phyloP scores from a whole-genome alignment of 2,329 filamentous ascomycete species.

The Botrytis porri region DNA sequence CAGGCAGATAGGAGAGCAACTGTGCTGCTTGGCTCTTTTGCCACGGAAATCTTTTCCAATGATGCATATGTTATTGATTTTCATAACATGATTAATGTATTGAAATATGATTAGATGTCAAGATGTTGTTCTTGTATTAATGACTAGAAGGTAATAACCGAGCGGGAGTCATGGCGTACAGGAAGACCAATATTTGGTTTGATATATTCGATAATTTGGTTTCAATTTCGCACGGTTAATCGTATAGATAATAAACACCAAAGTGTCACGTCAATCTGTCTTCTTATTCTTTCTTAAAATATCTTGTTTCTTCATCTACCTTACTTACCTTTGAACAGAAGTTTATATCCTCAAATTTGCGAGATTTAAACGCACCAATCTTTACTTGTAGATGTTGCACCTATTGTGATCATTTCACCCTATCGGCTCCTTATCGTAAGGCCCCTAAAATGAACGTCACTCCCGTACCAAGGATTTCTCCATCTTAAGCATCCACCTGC shows the following conservation, averaged over 20 bases:
- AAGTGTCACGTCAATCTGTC: neutral
- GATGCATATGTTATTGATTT: neutral
- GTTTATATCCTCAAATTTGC: neutral
- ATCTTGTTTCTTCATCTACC: neutral
- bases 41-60: neutral
- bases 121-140: neutral
- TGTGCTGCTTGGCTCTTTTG: neutral
- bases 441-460: constrained; percentile 13
- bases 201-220: constrained; percentile 8
- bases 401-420: neutral
- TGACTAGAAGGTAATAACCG: neutral
- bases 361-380: neutral
- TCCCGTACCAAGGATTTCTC: neutral
- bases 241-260: neutral
- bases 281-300: neutral
- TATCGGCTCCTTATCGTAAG: constrained; percentile 15
- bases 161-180: constrained; percentile 7
- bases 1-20: neutral
- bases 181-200: neutral
- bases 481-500: neutral
- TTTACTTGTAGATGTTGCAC: neutral
- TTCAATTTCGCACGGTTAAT: constrained; percentile 9
- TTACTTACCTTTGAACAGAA: neutral
- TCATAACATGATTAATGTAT: neutral
- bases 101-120: neutral